Percentiles rank a stretch among this genome's conserved stretches.
Evolutionary conservation across 257 asterid genomes (phyloP).

Genomic region (Lycium ferocissimum): DNA sequence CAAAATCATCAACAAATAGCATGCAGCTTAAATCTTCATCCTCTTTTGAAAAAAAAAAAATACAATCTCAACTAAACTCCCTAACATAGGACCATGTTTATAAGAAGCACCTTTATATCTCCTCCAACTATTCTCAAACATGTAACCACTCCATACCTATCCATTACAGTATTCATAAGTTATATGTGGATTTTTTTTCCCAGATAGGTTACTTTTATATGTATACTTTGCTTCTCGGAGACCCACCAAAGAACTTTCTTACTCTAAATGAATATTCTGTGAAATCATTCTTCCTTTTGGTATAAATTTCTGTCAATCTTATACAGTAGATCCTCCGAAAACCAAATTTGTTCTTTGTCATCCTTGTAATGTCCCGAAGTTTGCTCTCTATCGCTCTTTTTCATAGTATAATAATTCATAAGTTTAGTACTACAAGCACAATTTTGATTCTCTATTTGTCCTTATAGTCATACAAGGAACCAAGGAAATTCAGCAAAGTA

Average conservation of each 20-base stretch:
- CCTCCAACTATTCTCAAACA: background rate
- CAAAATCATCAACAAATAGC: constrained; percentile 22
- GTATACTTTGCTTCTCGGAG: background rate
- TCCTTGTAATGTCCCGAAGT: background rate
- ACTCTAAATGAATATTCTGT: background rate
- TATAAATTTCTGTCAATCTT: background rate
- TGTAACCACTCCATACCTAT: background rate
- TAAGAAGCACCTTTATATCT: background rate
- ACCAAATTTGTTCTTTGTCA: background rate
- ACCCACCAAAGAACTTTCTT: background rate
- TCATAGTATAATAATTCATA: constrained; percentile 6
- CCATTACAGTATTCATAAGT: background rate
- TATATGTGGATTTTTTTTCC: background rate
- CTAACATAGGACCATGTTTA: background rate
- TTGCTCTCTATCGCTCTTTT: background rate
- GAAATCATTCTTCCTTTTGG: constrained; percentile 4
- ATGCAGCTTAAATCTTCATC: background rate
- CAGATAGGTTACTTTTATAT: background rate
- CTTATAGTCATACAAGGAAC: background rate
- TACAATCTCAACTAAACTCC: background rate
- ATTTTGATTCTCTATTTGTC: background rate
- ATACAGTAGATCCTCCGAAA: background rate
- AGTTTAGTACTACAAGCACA: background rate
- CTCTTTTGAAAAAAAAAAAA: too few relatives aligned
- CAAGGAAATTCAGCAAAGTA: background rate